Evolutionary conservation across 1,284 basidiomycete genomes (phyloP).

Genomic region (Omphalotus olearius): DNA sequence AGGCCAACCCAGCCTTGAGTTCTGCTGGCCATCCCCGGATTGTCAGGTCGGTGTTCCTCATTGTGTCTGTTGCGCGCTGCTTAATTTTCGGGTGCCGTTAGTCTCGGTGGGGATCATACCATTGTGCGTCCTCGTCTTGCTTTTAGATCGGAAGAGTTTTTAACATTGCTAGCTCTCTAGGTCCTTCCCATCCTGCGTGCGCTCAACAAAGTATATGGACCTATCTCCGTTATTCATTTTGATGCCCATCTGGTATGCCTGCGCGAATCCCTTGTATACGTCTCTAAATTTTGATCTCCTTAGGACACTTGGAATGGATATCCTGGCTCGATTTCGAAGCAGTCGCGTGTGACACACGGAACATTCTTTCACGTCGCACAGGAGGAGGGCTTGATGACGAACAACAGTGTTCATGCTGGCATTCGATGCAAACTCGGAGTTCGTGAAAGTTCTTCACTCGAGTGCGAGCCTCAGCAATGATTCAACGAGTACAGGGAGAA

Average conservation of each 20-base stretch:
- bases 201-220: constrained; percentile 68
- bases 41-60: constrained; percentile 41
- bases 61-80: background rate
- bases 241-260: constrained; percentile 61
- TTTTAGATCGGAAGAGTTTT: background rate
- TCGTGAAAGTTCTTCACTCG: constrained; percentile 18
- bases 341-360: constrained; percentile 69
- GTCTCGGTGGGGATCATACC: constrained; percentile 77
- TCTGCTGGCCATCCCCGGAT: constrained; percentile 61
- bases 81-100: constrained; percentile 21
- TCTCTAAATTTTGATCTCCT: background rate
- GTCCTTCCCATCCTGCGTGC: constrained; percentile 70
- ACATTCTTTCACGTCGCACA: constrained; percentile 74
- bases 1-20: constrained; percentile 29
- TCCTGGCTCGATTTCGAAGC: constrained; percentile 47
- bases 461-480: background rate
- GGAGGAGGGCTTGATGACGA: constrained; percentile 69
- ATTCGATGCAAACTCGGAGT: constrained; percentile 71
- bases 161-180: constrained; percentile 20
- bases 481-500: constrained; percentile 37
- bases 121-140: constrained; percentile 42
- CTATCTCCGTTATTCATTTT: constrained; percentile 78
- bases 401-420: constrained; percentile 74
- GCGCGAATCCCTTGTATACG: background rate
- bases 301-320: constrained; percentile 53